Evolutionary conservation across 139 green algal genomes (phyloP).

Genomic region (Dunaliella primolecta): DNA sequence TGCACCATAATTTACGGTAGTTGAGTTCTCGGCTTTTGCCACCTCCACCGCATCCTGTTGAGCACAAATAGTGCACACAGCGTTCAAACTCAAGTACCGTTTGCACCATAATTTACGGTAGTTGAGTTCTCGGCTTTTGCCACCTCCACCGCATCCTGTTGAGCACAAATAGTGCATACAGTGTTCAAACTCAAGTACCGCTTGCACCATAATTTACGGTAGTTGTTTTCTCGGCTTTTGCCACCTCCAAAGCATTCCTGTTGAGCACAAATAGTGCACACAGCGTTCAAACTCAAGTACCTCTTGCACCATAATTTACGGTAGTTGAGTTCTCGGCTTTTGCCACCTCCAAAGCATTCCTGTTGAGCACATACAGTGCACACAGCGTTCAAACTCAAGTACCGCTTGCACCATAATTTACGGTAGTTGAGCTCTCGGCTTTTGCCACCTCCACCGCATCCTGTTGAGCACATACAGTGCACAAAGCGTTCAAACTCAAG

Average conservation of each 20-base stretch:
- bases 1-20: background rate
- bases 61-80: too few relatives aligned
- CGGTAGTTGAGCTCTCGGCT: conserved; percentile 39
- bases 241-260: conserved; percentile 48
- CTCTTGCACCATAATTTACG: background rate
- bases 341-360: conserved; percentile 47
- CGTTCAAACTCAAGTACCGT: background rate
- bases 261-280: too few relatives aligned
- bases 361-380: too few relatives aligned
- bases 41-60: conserved; percentile 52
- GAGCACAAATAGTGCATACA: too few relatives aligned
- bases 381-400: too few relatives aligned
- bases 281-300: too few relatives aligned
- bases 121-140: conserved; percentile 25
- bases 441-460: conserved; percentile 48
- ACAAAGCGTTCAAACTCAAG: too few relatives aligned
- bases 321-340: background rate
- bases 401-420: conserved; percentile 56
- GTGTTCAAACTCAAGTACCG: background rate
- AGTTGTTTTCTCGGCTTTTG: conserved; percentile 23
- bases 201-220: background rate
- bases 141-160: conserved; percentile 50
- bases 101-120: background rate
- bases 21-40: conserved; percentile 25
- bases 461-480: too few relatives aligned